A percentile compares a stretch with the other conserved stretches of the same genome.
Evolutionary conservation across 2,329 filamentous ascomycete genomes (phyloP).

Genomic region (Penicillium sp.): DNA sequence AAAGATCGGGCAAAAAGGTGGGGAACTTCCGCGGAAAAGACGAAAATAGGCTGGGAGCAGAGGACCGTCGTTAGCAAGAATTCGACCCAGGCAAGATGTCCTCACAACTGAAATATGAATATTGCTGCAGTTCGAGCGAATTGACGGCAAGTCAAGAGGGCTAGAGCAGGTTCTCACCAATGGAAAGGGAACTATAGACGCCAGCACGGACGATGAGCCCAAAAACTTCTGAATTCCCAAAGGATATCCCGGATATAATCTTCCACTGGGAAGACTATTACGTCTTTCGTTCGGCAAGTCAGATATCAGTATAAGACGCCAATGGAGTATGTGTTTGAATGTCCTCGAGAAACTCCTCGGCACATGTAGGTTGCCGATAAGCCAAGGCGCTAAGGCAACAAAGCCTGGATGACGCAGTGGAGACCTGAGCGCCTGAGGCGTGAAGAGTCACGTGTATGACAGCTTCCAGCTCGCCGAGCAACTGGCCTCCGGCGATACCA

Average conservation of each 20-base stretch:
- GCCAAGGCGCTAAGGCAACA: conserved; percentile 13
- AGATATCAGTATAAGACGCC: neutral
- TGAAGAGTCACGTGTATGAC: conserved; percentile 19
- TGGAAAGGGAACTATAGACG: conserved; percentile 22
- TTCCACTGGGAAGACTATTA: too few relatives aligned
- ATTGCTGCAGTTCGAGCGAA: neutral
- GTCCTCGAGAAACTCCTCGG: conserved; percentile 4
- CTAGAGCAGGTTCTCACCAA: conserved; percentile 13
- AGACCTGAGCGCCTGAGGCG: conserved; percentile 23
- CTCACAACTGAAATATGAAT: neutral
- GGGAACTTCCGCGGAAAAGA: neutral
- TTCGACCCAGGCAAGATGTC: neutral
- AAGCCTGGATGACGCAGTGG: conserved; percentile 17
- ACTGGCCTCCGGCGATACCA: conserved; percentile 18
- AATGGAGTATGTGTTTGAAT: neutral
- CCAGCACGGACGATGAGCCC: neutral
- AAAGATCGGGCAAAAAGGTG: neutral
- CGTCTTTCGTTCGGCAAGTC: neutral
- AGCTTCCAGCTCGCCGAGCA: conserved; percentile 24
- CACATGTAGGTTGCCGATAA: neutral
- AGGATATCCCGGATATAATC: neutral
- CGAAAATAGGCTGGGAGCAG: neutral
- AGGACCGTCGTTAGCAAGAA: neutral
- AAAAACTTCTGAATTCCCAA: neutral
- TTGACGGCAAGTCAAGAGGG: neutral